A percentile compares a stretch with the other conserved stretches of the same genome.
Evolutionary conservation across 345 rosid genomes (phyloP).

Genomic region (Moricandia arvensis): DNA sequence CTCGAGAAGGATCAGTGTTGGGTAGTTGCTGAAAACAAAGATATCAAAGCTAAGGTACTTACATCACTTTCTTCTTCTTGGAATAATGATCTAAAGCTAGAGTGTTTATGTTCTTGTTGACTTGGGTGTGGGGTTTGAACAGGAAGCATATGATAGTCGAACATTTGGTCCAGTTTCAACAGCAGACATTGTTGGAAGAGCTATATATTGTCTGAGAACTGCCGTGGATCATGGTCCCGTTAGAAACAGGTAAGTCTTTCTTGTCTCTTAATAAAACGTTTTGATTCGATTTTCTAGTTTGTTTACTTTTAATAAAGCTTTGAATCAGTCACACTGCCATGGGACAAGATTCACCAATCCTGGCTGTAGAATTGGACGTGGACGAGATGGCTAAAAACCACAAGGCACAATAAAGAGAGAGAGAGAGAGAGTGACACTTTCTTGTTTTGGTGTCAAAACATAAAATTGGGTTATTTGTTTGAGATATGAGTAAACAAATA

Average conservation of each 20-base stretch:
- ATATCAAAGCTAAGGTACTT: slow-evolving; percentile 74
- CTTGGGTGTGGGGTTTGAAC: slow-evolving; percentile 24
- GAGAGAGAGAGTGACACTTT: background rate
- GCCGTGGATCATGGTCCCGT: slow-evolving; percentile 96
- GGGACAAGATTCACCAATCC: slow-evolving; percentile 65
- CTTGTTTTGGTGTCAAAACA: background rate
- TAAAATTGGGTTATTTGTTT: slow-evolving; percentile 21
- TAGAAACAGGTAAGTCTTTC: slow-evolving; percentile 61
- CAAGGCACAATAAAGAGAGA: slow-evolving; percentile 48
- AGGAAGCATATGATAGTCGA: slow-evolving; percentile 95
- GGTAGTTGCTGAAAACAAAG: slow-evolving; percentile 83
- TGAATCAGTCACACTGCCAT: slow-evolving; percentile 58
- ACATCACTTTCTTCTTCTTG: background rate
- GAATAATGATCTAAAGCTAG: background rate
- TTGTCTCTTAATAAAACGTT: background rate
- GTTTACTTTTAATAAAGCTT: background rate
- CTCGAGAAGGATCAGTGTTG: slow-evolving; percentile 80
- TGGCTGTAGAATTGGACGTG: slow-evolving; percentile 86
- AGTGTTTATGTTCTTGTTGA: background rate
- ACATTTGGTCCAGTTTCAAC: slow-evolving; percentile 80
- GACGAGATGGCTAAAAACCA: slow-evolving; percentile 83
- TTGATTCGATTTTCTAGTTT: background rate
- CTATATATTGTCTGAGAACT: slow-evolving; percentile 69
- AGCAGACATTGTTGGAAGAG: slow-evolving; percentile 76
- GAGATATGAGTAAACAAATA: slow-evolving; percentile 6